Conservation (phyloP, 805 yeast genomes). For the Saccharomyces mikatae region DNA sequence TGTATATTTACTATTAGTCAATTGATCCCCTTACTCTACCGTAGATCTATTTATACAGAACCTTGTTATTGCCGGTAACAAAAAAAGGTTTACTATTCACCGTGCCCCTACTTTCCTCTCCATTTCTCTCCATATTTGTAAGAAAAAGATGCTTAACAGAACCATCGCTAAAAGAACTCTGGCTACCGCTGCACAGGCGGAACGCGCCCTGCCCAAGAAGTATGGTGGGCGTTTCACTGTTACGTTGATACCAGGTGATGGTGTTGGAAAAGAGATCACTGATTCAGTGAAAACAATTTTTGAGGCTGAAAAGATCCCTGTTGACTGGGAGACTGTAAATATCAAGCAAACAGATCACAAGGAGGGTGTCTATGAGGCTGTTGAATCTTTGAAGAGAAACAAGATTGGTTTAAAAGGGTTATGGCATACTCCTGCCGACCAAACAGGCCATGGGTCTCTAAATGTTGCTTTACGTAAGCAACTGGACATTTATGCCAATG, state of each 20-base stretch:
- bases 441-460: slow-evolving; percentile 72
- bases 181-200: slow-evolving; percentile 56
- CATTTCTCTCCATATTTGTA: background rate
- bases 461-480: slow-evolving; percentile 96
- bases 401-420: slow-evolving; percentile 96
- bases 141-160: slow-evolving; percentile 26
- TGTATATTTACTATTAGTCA: background rate
- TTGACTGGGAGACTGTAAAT: slow-evolving; percentile 84
- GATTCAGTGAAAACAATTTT: slow-evolving; percentile 88
- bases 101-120: background rate
- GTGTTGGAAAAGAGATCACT: slow-evolving; percentile 93
- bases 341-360: slow-evolving; percentile 50
- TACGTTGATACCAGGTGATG: slow-evolving; percentile 95
- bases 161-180: slow-evolving; percentile 31
- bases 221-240: slow-evolving; percentile 93
- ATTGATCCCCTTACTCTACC: background rate
- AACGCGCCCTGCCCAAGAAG: slow-evolving; percentile 69
- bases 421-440: slow-evolving; percentile 78
- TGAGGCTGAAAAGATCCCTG: slow-evolving; percentile 79
- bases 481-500: slow-evolving; percentile 88
- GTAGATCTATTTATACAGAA: background rate
- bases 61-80: background rate
- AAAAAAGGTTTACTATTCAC: background rate
- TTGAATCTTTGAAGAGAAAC: slow-evolving; percentile 86
- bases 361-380: slow-evolving; percentile 72